Evolutionary conservation across 2,329 filamentous ascomycete genomes (phyloP).

Genomic region (Paraconiothyrium brasiliense): DNA sequence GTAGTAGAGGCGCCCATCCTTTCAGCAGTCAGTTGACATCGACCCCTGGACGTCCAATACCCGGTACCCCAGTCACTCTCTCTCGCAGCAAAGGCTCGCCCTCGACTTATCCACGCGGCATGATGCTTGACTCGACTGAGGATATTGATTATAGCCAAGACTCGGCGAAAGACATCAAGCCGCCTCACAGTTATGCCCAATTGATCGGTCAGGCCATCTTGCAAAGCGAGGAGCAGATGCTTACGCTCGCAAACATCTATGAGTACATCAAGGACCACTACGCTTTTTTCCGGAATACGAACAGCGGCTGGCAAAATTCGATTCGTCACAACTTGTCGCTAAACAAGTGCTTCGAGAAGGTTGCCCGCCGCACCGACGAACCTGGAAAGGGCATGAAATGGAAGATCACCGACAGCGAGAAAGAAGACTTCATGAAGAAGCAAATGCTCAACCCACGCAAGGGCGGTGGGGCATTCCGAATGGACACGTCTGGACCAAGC

Average conservation of each 20-base stretch:
- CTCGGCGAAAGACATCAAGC: slow-evolving; percentile 89
- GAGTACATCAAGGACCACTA: slow-evolving; percentile 91
- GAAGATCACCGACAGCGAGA: slow-evolving; percentile 86
- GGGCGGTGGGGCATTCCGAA: slow-evolving; percentile 42
- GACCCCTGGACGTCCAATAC: slow-evolving; percentile 44
- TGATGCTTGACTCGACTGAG: slow-evolving; percentile 63
- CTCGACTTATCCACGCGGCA: slow-evolving; percentile 58
- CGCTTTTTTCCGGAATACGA: slow-evolving; percentile 87
- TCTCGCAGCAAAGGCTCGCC: slow-evolving; percentile 57
- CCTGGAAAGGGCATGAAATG: slow-evolving; percentile 99
- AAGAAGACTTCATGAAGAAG: slow-evolving; percentile 87
- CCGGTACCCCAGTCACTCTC: slow-evolving; percentile 47
- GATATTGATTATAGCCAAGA: slow-evolving; percentile 82
- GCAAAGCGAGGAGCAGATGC: slow-evolving; percentile 83
- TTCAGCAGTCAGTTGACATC: slow-evolving; percentile 47
- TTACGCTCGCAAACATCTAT: slow-evolving; percentile 93
- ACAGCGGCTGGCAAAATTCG: slow-evolving; percentile 97
- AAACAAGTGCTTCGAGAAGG: slow-evolving; percentile 94
- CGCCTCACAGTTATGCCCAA: slow-evolving; percentile 94
- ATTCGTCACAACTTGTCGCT: slow-evolving; percentile 96
- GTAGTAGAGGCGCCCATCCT: slow-evolving; percentile 43
- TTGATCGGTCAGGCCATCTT: slow-evolving; percentile 97
- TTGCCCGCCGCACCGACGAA: slow-evolving; percentile 90
- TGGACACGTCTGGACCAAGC: slow-evolving; percentile 74
- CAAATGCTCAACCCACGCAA: slow-evolving; percentile 58